These are phyloP conservation scores for Gossypium schwendimanii DNA, from an alignment of 441 rosid genomes.

Conservation along the genomic window DNA sequence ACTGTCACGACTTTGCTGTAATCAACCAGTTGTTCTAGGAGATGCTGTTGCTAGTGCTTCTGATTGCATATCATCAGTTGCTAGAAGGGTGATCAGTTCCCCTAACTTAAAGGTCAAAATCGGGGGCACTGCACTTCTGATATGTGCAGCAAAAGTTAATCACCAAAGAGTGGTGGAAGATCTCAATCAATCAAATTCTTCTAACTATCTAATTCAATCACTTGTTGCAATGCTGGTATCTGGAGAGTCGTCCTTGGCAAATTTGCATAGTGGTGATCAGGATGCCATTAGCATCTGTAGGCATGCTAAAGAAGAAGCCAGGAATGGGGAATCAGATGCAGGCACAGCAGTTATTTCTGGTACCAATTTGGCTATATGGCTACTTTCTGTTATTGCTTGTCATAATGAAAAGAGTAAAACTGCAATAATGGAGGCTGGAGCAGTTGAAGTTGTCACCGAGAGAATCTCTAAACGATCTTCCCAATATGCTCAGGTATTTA, in stretches of 20 bases:
- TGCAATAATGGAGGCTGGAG: slow-evolving; percentile 91
- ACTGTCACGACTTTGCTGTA: slow-evolving; percentile 76
- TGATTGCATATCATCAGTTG: slow-evolving; percentile 63
- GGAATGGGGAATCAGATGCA: slow-evolving; percentile 37
- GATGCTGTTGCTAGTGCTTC: slow-evolving; percentile 53
- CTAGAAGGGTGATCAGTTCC: slow-evolving; percentile 69
- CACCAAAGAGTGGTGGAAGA: slow-evolving; percentile 78
- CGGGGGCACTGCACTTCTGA: slow-evolving; percentile 92
- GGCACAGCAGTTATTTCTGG: slow-evolving; percentile 61
- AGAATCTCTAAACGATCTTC: slow-evolving; percentile 56
- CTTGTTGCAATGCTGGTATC: slow-evolving; percentile 66
- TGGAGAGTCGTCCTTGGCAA: slow-evolving; percentile 42
- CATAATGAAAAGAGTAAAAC: slow-evolving; percentile 72
- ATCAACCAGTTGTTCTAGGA: slow-evolving; percentile 77
- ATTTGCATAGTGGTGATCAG: slow-evolving; percentile 37
- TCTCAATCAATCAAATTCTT: slow-evolving; percentile 69
- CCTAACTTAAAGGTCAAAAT: slow-evolving; percentile 62
- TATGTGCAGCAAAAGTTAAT: slow-evolving; percentile 88
- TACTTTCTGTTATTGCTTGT: slow-evolving; percentile 87
- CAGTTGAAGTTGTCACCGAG: slow-evolving; percentile 77
- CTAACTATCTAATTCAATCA: slow-evolving; percentile 62
- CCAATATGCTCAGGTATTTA: slow-evolving; percentile 72
- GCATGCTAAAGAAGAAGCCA: slow-evolving; percentile 50
- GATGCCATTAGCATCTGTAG: slow-evolving; percentile 58
- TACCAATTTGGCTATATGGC: slow-evolving; percentile 75